These are phyloP conservation scores for Millerago galiae DNA, from an alignment of 805 yeast species.

Conservation along the genomic window DNA sequence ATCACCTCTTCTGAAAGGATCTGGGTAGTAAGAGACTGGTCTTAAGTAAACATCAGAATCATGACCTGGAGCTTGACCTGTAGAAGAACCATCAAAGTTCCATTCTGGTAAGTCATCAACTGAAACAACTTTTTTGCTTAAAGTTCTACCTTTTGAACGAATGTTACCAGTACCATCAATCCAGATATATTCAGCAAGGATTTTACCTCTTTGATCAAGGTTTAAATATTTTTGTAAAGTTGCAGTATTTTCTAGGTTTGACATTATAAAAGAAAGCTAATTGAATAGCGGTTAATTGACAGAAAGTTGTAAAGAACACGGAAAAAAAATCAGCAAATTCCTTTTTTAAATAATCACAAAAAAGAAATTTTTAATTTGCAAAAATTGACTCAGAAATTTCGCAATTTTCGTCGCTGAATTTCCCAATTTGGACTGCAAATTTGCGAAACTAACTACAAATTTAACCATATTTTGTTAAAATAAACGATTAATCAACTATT, in stretches of 20 bases:
- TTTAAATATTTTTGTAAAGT: slow-evolving; percentile 77
- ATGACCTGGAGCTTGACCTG: slow-evolving; percentile 97
- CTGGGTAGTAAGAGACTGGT: slow-evolving; percentile 93
- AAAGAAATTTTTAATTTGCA: too few species aligned
- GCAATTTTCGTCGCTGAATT: too few species aligned
- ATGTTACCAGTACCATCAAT: slow-evolving; percentile 86
- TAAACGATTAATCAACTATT: too few species aligned
- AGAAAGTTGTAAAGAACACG: neutral
- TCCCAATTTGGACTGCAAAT: too few species aligned
- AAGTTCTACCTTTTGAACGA: slow-evolving; percentile 93
- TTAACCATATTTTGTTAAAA: too few species aligned
- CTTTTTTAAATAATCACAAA: neutral
- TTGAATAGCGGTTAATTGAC: too few species aligned
- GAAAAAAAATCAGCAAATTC: neutral
- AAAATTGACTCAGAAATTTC: too few species aligned
- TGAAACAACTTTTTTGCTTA: slow-evolving; percentile 57
- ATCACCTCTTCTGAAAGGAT: slow-evolving; percentile 97
- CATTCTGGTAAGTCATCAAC: slow-evolving; percentile 93
- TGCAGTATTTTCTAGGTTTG: slow-evolving; percentile 62
- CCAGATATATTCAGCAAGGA: slow-evolving; percentile 98
- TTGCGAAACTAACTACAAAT: too few species aligned
- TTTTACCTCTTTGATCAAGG: slow-evolving; percentile 77
- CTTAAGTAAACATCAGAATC: slow-evolving; percentile 93
- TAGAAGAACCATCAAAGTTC: slow-evolving; percentile 99
- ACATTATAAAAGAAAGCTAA: slow-evolving; percentile 10